Conservation (phyloP, 306 rosid genomes). For the Canavalia ensiformis region DNA sequence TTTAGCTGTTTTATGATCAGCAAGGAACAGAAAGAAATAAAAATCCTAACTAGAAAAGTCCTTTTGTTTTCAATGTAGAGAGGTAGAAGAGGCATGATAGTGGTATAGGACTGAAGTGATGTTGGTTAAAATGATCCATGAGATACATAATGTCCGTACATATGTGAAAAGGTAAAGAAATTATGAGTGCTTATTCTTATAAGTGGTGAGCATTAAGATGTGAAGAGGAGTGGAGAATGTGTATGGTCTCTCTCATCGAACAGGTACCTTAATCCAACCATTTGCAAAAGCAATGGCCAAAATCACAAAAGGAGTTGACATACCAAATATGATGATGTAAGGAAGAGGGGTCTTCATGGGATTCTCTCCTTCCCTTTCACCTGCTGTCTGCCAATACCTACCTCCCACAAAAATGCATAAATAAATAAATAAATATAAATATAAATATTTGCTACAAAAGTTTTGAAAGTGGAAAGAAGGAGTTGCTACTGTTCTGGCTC, state of each 20-base stretch:
- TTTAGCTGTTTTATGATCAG: background rate
- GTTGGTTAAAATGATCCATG: slow-evolving; percentile 11
- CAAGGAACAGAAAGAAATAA: background rate
- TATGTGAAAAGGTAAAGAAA: slow-evolving; percentile 39
- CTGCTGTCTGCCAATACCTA: slow-evolving; percentile 99
- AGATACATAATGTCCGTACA: slow-evolving; percentile 40
- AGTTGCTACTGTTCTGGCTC: slow-evolving; percentile 88
- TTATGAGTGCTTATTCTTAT: slow-evolving; percentile 10
- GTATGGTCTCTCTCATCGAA: slow-evolving; percentile 62
- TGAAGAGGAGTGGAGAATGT: slow-evolving; percentile 42
- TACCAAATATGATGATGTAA: slow-evolving; percentile 92
- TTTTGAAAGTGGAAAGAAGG: background rate
- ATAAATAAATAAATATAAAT: too few relatives aligned
- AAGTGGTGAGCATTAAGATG: slow-evolving; percentile 21
- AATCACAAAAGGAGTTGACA: slow-evolving; percentile 98
- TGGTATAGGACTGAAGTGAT: background rate
- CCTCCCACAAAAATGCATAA: slow-evolving; percentile 24
- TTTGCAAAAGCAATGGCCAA: slow-evolving; percentile 98
- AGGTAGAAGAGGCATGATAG: background rate
- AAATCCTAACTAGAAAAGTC: background rate
- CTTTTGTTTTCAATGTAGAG: background rate
- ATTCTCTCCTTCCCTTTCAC: slow-evolving; percentile 96
- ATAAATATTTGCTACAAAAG: background rate
- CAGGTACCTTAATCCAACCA: slow-evolving; percentile 95
- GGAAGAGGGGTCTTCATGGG: slow-evolving; percentile 98